These are phyloP conservation scores for Sarocladium oryzae DNA, from an alignment of 2,329 filamentous ascomycete genomes.

Conservation along the genomic window DNA sequence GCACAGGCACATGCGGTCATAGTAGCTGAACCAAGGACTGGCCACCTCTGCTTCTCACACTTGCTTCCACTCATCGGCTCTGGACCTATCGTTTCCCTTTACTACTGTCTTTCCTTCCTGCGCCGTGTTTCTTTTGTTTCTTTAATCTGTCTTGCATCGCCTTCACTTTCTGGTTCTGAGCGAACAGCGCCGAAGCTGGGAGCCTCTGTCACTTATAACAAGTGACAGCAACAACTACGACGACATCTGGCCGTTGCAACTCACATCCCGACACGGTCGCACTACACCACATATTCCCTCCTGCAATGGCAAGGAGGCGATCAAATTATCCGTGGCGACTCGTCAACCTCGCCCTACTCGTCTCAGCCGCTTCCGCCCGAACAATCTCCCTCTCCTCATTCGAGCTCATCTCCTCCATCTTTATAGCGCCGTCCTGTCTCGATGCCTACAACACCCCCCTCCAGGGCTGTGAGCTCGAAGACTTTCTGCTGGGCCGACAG, in stretches of 20 bases:
- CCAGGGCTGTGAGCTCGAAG: constrained; percentile 26
- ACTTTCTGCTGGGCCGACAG: constrained; percentile 26
- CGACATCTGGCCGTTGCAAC: no score
- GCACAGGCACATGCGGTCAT: constrained; percentile 4
- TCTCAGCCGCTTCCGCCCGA: constrained; percentile 1
- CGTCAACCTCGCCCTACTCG: constrained; percentile 1
- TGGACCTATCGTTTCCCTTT: no score
- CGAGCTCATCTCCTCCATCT: constrained; percentile 30
- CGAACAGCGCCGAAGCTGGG: neutral
- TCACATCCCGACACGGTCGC: neutral
- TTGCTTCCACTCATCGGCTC: constrained; percentile 1
- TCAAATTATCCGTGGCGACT: neutral
- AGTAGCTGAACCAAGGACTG: neutral
- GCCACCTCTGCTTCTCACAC: neutral
- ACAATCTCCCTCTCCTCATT: constrained; percentile 29
- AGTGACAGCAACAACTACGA: neutral
- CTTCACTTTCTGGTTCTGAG: neutral
- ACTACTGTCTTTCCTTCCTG: neutral
- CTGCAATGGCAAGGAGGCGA: neutral
- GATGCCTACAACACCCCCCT: constrained; percentile 36
- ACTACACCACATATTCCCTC: no score
- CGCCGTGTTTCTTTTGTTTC: constrained; percentile 5
- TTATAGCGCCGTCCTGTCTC: constrained; percentile 30
- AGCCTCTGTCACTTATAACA: neutral
- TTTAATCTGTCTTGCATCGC: neutral